These are phyloP conservation scores for Coprinopsis sp. DNA, from an alignment of 768 basidiomycete species.

Conservation along the genomic window DNA sequence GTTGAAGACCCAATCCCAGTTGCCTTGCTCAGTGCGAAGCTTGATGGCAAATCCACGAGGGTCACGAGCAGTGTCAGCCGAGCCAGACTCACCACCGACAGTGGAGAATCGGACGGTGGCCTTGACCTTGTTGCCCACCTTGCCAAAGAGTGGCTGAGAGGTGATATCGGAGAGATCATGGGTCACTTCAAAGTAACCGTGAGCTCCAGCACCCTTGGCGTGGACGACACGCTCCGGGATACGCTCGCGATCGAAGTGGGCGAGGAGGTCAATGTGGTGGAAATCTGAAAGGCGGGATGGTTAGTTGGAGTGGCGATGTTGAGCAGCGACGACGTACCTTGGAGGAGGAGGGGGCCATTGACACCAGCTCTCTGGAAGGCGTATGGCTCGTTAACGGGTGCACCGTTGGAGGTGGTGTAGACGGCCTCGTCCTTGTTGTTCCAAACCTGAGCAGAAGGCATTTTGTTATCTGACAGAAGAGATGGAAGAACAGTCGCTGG, in stretches of 20 bases:
- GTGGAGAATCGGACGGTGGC: constrained; percentile 89
- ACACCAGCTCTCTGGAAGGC: constrained; percentile 70
- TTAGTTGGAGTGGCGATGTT: constrained; percentile 12
- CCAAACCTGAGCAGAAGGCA: constrained; percentile 64
- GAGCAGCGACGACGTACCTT: constrained; percentile 46
- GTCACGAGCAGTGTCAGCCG: constrained; percentile 89
- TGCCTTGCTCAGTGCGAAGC: constrained; percentile 87
- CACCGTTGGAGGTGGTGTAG: constrained; percentile 87
- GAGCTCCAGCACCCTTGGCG: constrained; percentile 89
- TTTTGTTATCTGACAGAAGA: constrained; percentile 24
- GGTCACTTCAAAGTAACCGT: constrained; percentile 90
- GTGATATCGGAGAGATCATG: constrained; percentile 82
- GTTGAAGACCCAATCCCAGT: constrained; percentile 90
- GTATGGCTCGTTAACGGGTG: constrained; percentile 72
- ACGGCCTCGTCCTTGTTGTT: constrained; percentile 48
- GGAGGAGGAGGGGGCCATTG: constrained; percentile 81
- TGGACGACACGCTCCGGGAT: constrained; percentile 96
- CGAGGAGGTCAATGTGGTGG: constrained; percentile 83
- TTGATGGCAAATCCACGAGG: constrained; percentile 91
- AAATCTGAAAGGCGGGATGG: constrained; percentile 53
- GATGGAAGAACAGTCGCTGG: constrained; percentile 11
- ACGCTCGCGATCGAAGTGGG: constrained; percentile 92
- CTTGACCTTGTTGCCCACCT: constrained; percentile 63
- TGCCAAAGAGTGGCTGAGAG: constrained; percentile 60
- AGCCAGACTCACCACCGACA: constrained; percentile 84